These are phyloP conservation scores for Salix exigua DNA, from an alignment of 345 rosid species.

Conservation along the genomic window DNA sequence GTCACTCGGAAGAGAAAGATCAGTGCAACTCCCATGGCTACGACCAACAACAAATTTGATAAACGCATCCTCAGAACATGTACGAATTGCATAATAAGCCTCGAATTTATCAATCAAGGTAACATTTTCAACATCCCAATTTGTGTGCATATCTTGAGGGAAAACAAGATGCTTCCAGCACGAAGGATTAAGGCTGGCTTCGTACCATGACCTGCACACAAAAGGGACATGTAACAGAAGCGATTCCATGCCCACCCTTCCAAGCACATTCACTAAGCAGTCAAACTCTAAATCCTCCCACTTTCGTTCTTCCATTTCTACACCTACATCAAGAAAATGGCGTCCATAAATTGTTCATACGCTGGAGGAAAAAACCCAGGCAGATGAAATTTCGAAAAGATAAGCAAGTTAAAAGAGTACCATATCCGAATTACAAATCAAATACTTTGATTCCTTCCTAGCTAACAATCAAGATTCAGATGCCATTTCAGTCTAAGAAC, in stretches of 20 bases:
- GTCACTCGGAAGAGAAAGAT: not conserved
- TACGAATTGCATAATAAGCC: not conserved
- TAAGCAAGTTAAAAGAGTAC: no score
- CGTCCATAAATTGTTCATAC: no score
- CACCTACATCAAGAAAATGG: not conserved
- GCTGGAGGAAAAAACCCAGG: no score
- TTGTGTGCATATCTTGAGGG: not conserved
- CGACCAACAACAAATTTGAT: not conserved
- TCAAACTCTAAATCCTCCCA: constrained; percentile 14
- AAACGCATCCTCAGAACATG: not conserved
- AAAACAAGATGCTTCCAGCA: constrained; percentile 7
- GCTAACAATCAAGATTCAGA: no score
- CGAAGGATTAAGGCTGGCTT: not conserved
- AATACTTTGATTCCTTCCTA: no score
- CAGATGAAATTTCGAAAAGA: no score
- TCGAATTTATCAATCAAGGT: not conserved
- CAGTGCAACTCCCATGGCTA: not conserved
- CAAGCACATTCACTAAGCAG: constrained; percentile 8
- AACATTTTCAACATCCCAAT: not conserved
- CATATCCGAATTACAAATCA: no score
- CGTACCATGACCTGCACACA: constrained; percentile 16
- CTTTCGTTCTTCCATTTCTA: not conserved
- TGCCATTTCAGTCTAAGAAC: no score
- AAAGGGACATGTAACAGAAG: constrained; percentile 11
- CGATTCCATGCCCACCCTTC: constrained; percentile 5